These are phyloP conservation scores for Leishmania turanica DNA, from an alignment of 208 protist species.

Conservation along the genomic window DNA sequence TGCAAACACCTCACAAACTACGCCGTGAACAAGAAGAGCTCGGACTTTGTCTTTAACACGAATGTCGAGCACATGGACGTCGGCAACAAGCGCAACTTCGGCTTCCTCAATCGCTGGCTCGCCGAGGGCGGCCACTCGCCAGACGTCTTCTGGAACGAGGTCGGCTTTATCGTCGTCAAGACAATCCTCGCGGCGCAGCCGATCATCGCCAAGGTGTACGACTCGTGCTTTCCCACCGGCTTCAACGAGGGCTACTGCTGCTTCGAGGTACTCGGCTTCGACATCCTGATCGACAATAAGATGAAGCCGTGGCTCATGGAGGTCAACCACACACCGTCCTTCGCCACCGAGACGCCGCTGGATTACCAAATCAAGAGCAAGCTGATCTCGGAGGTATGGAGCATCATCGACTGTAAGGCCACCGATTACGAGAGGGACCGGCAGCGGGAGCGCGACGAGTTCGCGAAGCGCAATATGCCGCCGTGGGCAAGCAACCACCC, in stretches of 20 bases:
- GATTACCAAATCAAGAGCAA: slow-evolving; percentile 93
- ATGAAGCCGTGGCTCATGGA: slow-evolving; percentile 96
- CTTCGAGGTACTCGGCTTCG: slow-evolving; percentile 97
- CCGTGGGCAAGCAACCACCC: slow-evolving; percentile 53
- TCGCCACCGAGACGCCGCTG: slow-evolving; percentile 92
- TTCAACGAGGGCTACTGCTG: slow-evolving; percentile 93
- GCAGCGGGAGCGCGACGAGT: slow-evolving; percentile 74
- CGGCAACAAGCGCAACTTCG: slow-evolving; percentile 94
- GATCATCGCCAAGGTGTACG: slow-evolving; percentile 89
- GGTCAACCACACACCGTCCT: slow-evolving; percentile 97
- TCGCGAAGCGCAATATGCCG: slow-evolving; percentile 80
- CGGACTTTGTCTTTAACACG: slow-evolving; percentile 92
- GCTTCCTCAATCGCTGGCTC: slow-evolving; percentile 90
- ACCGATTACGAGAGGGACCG: slow-evolving; percentile 68
- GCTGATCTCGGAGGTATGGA: slow-evolving; percentile 87
- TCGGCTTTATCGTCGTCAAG: slow-evolving; percentile 89
- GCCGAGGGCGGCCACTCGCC: slow-evolving; percentile 49
- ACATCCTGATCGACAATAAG: slow-evolving; percentile 94
- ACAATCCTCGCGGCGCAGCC: slow-evolving; percentile 94
- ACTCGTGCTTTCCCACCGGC: slow-evolving; percentile 86
- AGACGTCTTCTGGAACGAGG: slow-evolving; percentile 72
- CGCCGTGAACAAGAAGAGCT: slow-evolving; percentile 95
- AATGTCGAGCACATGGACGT: slow-evolving; percentile 70
- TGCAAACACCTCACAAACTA: slow-evolving; percentile 98
- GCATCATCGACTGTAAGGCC: slow-evolving; percentile 85